phyloP scores from a whole-genome alignment of 2,329 filamentous ascomycete species.

The Fusarium siculi region DNA sequence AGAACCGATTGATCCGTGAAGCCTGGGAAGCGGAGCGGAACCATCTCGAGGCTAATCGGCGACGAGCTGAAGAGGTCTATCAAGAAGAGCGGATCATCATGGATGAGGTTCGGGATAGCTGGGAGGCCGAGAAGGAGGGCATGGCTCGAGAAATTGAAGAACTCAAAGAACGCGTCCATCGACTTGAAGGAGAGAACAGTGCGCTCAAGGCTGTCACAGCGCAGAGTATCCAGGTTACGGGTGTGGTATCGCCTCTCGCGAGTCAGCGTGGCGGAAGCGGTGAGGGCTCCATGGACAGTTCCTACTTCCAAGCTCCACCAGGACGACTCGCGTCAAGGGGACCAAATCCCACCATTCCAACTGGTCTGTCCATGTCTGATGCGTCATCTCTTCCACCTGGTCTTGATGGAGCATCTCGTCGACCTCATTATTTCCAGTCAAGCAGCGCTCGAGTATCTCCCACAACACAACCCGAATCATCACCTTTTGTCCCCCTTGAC shows the following conservation, averaged over 20 bases:
- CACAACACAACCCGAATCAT: constrained; percentile 48
- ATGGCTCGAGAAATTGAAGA: constrained; percentile 55
- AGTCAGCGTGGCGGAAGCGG: constrained; percentile 43
- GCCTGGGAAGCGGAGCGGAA: constrained; percentile 65
- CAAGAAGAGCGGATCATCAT: constrained; percentile 64
- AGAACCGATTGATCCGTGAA: constrained; percentile 57
- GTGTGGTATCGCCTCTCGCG: constrained; percentile 46
- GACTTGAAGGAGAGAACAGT: constrained; percentile 52
- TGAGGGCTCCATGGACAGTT: constrained; percentile 38
- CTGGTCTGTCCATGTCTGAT: constrained; percentile 35
- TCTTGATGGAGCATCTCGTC: constrained; percentile 49
- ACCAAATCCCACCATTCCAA: constrained; percentile 27
- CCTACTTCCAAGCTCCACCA: constrained; percentile 35
- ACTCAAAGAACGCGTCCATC: constrained; percentile 53
- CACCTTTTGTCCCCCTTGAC: constrained; percentile 54
- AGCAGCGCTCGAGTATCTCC: constrained; percentile 51
- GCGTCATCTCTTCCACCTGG: constrained; percentile 47
- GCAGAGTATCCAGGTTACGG: constrained; percentile 45
- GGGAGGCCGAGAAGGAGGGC: constrained; percentile 57
- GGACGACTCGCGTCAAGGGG: constrained; percentile 34
- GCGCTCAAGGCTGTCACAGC: constrained; percentile 47
- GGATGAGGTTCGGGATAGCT: constrained; percentile 61
- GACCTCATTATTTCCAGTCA: constrained; percentile 48
- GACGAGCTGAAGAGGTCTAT: constrained; percentile 65
- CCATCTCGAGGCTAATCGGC: constrained; percentile 64